A percentile compares a stretch with the other conserved stretches of the same genome.
Evolutionary conservation across 169 alveolate species (phyloP).

Genomic region (Besnoitia besnoiti): DNA sequence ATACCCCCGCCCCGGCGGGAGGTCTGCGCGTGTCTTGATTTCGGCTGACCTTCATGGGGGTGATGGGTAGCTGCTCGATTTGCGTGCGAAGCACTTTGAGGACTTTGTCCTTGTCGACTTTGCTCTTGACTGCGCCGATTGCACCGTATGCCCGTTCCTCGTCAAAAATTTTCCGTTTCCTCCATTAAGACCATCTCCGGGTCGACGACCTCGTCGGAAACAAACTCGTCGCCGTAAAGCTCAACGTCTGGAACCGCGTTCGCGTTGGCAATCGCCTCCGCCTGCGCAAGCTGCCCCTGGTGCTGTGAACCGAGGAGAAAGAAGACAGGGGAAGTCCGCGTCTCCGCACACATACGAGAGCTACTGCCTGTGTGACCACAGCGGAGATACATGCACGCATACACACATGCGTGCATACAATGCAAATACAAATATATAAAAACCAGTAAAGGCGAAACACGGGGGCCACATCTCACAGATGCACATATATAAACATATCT

Average conservation of each 20-base stretch:
- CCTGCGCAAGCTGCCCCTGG: slow-evolving; percentile 55
- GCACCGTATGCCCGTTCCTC: neutral
- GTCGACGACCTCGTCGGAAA: slow-evolving; percentile 53
- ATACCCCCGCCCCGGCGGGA: too few relatives aligned
- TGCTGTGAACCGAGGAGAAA: neutral
- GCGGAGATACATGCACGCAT: too few relatives aligned
- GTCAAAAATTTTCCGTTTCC: slow-evolving; percentile 4
- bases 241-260: slow-evolving; percentile 58
- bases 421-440: too few relatives aligned
- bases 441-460: too few relatives aligned
- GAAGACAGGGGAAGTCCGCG: too few relatives aligned
- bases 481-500: too few relatives aligned
- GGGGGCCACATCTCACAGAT: too few relatives aligned
- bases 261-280: slow-evolving; percentile 50
- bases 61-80: slow-evolving; percentile 58
- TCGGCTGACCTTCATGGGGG: slow-evolving; percentile 52
- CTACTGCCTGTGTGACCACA: too few relatives aligned
- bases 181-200: slow-evolving; percentile 40
- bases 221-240: slow-evolving; percentile 58
- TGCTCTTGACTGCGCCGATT: slow-evolving; percentile 35
- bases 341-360: too few relatives aligned
- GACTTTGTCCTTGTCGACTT: slow-evolving; percentile 50
- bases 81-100: slow-evolving; percentile 52
- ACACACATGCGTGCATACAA: too few relatives aligned
- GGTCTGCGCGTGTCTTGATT: too few relatives aligned